Base-by-base conservation (phyloP, 106 monocot genomes). In the Narthecium ossifragum region DNA sequence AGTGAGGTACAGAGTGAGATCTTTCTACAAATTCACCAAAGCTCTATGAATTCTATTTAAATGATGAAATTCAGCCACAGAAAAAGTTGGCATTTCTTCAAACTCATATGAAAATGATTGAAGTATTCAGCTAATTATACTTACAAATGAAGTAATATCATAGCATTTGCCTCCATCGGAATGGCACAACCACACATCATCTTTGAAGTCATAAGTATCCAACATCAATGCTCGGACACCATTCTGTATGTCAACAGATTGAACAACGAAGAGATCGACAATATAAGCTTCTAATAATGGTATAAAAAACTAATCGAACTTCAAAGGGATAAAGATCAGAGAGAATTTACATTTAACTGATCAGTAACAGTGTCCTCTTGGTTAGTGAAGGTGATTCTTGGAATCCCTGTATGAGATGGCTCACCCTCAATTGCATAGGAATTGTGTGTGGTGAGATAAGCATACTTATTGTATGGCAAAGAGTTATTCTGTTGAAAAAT, bases 371-470 rank as follows among this genome's bases (percentile, higher is more conserved):
- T 65, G 53, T 90, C 89, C 65, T 91, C 91, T 66, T 91, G 85
- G 57, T 91, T 91, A 40, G 51, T 57, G 60, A 86, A 77, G 53
- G 91, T 91, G 30, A 77, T 17, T 8, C 83, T 57, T 29, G 82
- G 82, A 47, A 71, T 48, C 39, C 86, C 86, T 0, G 85, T 85
- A 53, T 78, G 82, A 43, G 76, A 83, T 26, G 91, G 82, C 32
- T 86, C 82, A 6, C 86, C 86, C 1, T 54, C 67, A 36, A 86
- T 91, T n/a, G 91, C 85, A 57, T 47, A 91, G 26, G 91, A 67
- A 47, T 91, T 91, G 76, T 91, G 85, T 15, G 91, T 91, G 1
- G 91, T 86, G 51, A 91, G 79, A 70, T 70, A 90, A 11, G 89
- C 89, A 64, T 90, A 90, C 24, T 91, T 85, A 56, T 91, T 91